Base-by-base conservation (phyloP, 768 basidiomycete genomes). In the Suillus fuscotomentosus region DNA sequence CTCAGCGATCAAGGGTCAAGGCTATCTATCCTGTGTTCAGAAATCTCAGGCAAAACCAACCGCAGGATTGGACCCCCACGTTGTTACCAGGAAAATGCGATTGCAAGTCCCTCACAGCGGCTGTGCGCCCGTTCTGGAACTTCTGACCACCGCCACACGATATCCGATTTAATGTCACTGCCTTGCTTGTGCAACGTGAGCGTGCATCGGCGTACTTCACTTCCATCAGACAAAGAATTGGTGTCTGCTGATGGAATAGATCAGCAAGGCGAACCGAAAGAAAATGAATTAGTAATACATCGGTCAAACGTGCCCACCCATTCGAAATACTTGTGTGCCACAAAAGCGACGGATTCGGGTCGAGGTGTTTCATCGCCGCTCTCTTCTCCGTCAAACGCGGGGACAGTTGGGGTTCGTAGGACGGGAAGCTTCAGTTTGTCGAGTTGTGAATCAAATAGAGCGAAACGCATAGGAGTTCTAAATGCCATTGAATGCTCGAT, bases 391-490 rank as follows among this genome's bases (percentile, higher is more conserved):
- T 72, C 66, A 41, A 62, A 50, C 17, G 45, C 39, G 59, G 39
- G 66, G 31, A 51, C 54, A 2, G 65, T 53, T 2, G 76, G 76
- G 31, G 68, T 65, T 38, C 77, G 80, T 34, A 80, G 69, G 14
- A 87, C 73, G 2, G 88, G 85, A 2, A 88, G 75, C 63, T 76
- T 80, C 57, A 88, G 68, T n/a, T 77, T 69, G 56, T 81, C 77
- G n/a, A 90, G 68, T 34, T 77, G 77, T 27, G 86, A 85, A 70
- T 91, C 89, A 67, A 91, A 91, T 17, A 91, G 71, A 15, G 79
- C 84, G 34, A 90, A 71, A 10, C 77, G 71, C 27, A 77, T 68
- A 60, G 66, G 43, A 64, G 70, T 42, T 41, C 57, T 59, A 27
- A 42, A 20, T n/a, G 11, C 20, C 17, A 59, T 59, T 41, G 31